Evolutionary conservation across 192 early-diverging fungal species (phyloP).

Genomic region (Backusella tuberculispora): DNA sequence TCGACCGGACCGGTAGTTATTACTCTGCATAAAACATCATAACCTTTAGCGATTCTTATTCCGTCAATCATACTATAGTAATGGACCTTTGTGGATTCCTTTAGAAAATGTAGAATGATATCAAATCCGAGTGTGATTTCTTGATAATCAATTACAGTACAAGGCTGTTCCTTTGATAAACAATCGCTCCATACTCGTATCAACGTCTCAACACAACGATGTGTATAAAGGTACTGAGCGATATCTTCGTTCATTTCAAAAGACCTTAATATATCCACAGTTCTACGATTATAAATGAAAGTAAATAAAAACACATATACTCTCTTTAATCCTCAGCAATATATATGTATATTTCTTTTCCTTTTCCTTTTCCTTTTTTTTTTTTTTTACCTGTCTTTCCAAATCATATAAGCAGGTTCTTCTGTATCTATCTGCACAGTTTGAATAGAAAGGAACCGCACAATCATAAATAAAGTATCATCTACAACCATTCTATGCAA

Average conservation of each 20-base stretch:
- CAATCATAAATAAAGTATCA: slow-evolving; percentile 44
- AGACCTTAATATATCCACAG: slow-evolving; percentile 21
- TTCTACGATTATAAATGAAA: slow-evolving; percentile 16
- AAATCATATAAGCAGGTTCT: slow-evolving; percentile 27
- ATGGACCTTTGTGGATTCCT: slow-evolving; percentile 36
- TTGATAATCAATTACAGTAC: neutral
- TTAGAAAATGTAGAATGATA: slow-evolving; percentile 31
- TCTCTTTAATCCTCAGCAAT: neutral
- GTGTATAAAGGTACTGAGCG: slow-evolving; percentile 32
- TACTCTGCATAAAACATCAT: slow-evolving; percentile 47
- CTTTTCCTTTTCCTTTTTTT: neutral
- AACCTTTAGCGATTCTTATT: slow-evolving; percentile 45
- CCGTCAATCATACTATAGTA: slow-evolving; percentile 50
- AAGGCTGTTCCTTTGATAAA: neutral
- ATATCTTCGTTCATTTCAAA: slow-evolving; percentile 29
- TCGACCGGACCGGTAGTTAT: slow-evolving; percentile 50
- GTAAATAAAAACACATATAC: neutral
- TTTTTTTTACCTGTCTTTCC: slow-evolving; percentile 41
- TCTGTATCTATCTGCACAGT: slow-evolving; percentile 16
- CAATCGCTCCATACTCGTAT: slow-evolving; percentile 9
- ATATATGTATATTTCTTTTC: neutral
- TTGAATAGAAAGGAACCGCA: slow-evolving; percentile 39
- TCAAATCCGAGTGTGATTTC: slow-evolving; percentile 34
- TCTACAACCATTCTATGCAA: slow-evolving; percentile 40
- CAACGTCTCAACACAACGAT: slow-evolving; percentile 24